Conservation (phyloP, 257 asterid species). For the Forsythia viridissima region DNA sequence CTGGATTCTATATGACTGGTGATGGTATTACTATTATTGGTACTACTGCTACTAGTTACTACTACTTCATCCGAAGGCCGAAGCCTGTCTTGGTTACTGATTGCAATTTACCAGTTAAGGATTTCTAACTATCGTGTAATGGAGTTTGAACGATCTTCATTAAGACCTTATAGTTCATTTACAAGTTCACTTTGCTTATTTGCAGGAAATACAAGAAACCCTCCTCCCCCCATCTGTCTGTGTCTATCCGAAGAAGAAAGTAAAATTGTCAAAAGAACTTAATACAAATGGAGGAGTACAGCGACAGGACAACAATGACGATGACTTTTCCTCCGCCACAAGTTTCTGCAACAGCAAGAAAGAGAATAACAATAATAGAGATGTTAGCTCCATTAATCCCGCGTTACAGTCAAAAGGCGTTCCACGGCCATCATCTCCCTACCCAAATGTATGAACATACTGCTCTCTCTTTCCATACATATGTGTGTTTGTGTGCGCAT, state of each 20-base stretch:
- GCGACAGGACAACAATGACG: constrained; percentile 20
- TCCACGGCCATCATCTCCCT: constrained; percentile 66
- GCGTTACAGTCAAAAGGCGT: constrained; percentile 30
- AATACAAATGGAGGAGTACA: constrained; percentile 39
- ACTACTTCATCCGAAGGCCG: background rate
- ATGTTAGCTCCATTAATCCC: constrained; percentile 32
- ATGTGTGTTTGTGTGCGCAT: too few species aligned
- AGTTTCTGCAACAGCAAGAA: constrained; percentile 9
- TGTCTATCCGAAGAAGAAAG: constrained; percentile 59
- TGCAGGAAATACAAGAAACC: constrained; percentile 87
- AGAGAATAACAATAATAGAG: constrained; percentile 28
- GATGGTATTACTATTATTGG: background rate
- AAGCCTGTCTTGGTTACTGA: background rate
- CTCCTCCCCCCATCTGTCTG: constrained; percentile 83
- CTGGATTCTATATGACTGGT: background rate
- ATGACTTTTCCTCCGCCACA: constrained; percentile 25
- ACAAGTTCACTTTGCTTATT: constrained; percentile 8
- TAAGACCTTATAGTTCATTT: background rate
- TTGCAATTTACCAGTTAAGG: background rate
- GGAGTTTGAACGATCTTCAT: constrained; percentile 13
- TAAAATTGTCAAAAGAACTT: constrained; percentile 31
- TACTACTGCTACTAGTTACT: background rate
- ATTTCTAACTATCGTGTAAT: background rate
- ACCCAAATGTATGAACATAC: constrained; percentile 62
- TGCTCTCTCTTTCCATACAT: constrained; percentile 10